Percentiles rank a stretch among this genome's conserved stretches.
phyloP scores from a whole-genome alignment of 164 flowering plant genomes.

The Taxillus chinensis region DNA sequence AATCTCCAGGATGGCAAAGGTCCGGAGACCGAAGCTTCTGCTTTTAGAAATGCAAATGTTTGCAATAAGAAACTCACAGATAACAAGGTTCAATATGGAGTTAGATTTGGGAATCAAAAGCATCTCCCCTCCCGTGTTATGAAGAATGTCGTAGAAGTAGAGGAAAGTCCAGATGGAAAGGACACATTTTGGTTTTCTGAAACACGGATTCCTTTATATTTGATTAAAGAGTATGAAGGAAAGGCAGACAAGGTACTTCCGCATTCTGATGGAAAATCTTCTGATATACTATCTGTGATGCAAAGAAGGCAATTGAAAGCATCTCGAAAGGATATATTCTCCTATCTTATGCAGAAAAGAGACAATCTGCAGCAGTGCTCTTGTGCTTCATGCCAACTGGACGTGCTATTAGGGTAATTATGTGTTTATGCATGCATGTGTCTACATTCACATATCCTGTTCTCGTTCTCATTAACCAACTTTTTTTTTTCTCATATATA shows the following conservation, averaged over 20 bases:
- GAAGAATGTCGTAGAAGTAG: slow-evolving; percentile 62
- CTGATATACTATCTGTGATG: slow-evolving; percentile 21
- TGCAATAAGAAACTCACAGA: slow-evolving; percentile 52
- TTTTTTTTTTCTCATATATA: slow-evolving; percentile 8
- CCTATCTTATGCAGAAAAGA: slow-evolving; percentile 45
- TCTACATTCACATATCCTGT: too few species aligned
- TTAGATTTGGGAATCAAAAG: slow-evolving; percentile 69
- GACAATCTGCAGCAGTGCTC: slow-evolving; percentile 36
- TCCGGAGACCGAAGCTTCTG: slow-evolving; percentile 63
- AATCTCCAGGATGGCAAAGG: slow-evolving; percentile 60
- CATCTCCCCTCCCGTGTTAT: slow-evolving; percentile 82
- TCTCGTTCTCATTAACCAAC: too few species aligned
- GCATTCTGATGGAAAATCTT: slow-evolving; percentile 17
- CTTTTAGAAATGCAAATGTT: slow-evolving; percentile 73
- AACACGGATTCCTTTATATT: slow-evolving; percentile 64
- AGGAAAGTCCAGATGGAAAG: slow-evolving; percentile 43
- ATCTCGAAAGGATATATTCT: slow-evolving; percentile 46
- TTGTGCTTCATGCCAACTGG: slow-evolving; percentile 63
- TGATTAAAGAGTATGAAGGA: slow-evolving; percentile 78
- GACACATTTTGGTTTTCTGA: slow-evolving; percentile 80
- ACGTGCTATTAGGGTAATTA: slow-evolving; percentile 53
- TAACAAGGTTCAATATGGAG: slow-evolving; percentile 48
- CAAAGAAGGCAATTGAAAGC: slow-evolving; percentile 48
- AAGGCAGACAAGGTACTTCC: slow-evolving; percentile 15
- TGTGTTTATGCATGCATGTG: too few species aligned